phyloP scores from a whole-genome alignment of 345 rosid species.

The Eucalyptus tenuipes region DNA sequence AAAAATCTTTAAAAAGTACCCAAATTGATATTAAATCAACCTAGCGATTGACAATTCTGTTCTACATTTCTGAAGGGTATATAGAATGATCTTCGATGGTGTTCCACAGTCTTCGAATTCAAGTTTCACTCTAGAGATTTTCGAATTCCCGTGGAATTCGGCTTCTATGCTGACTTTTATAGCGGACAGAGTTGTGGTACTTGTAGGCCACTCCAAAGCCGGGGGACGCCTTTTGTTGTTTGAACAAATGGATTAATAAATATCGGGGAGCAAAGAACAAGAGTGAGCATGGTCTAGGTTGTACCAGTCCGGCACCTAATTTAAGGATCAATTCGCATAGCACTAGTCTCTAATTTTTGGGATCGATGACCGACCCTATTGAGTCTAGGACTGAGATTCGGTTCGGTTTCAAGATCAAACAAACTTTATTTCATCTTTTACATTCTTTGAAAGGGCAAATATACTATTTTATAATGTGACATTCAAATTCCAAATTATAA shows the following conservation, averaged over 20 bases:
- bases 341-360: too few species aligned
- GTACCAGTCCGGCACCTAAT: rapidly evolving
- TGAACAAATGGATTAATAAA: neutral
- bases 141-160: neutral
- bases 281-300: too few species aligned
- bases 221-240: neutral
- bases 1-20: neutral
- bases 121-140: neutral
- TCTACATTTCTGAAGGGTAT: neutral
- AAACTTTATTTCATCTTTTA: too few species aligned
- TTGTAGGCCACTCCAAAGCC: neutral
- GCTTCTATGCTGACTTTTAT: neutral
- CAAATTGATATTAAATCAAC: neutral
- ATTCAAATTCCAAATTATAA: too few species aligned
- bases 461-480: too few species aligned
- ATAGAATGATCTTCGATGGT: neutral
- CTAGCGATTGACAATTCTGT: neutral
- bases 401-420: too few species aligned
- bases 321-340: too few species aligned
- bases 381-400: rapidly evolving
- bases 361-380: too few species aligned
- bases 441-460: too few species aligned
- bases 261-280: neutral
- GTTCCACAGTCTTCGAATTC: neutral
- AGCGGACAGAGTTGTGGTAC: neutral